These are phyloP conservation scores for Salvia rosmarinus DNA, from an alignment of 257 asterid genomes.

Conservation along the genomic window DNA sequence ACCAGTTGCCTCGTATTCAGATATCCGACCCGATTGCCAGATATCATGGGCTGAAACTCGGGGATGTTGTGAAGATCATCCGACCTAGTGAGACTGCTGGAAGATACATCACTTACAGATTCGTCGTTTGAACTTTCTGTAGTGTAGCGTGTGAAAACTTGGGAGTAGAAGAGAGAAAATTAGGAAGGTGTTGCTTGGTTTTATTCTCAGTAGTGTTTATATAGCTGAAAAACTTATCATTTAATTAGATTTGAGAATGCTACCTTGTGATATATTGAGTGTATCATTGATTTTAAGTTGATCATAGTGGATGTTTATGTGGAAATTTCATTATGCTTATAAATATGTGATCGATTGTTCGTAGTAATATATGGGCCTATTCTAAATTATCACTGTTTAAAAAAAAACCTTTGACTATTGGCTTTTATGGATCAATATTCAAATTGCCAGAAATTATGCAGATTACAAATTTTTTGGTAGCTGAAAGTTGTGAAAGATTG, in stretches of 20 bases:
- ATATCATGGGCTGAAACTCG: constrained; percentile 79
- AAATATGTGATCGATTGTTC: no score
- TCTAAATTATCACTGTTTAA: no score
- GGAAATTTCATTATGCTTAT: no score
- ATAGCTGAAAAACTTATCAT: background rate
- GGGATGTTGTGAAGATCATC: constrained; percentile 78
- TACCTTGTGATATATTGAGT: background rate
- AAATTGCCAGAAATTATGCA: no score
- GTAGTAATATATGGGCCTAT: no score
- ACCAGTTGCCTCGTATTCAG: constrained; percentile 81
- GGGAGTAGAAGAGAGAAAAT: background rate
- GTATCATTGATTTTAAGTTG: background rate
- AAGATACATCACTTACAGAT: constrained; percentile 75
- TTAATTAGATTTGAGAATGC: background rate
- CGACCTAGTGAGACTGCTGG: constrained; percentile 97
- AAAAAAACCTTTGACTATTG: no score
- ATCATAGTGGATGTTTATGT: background rate
- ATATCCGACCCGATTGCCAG: constrained; percentile 76
- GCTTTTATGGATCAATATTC: no score
- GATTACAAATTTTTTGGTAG: no score
- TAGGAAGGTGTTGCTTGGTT: background rate
- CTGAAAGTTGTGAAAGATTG: no score
- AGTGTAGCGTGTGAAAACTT: background rate
- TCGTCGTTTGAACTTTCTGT: constrained; percentile 50
- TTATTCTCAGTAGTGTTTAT: background rate